Percentiles rank a stretch among this genome's conserved stretches.
These are phyloP conservation scores for Mycena alexandri DNA, from an alignment of 768 basidiomycete species.

Conservation along the genomic window DNA sequence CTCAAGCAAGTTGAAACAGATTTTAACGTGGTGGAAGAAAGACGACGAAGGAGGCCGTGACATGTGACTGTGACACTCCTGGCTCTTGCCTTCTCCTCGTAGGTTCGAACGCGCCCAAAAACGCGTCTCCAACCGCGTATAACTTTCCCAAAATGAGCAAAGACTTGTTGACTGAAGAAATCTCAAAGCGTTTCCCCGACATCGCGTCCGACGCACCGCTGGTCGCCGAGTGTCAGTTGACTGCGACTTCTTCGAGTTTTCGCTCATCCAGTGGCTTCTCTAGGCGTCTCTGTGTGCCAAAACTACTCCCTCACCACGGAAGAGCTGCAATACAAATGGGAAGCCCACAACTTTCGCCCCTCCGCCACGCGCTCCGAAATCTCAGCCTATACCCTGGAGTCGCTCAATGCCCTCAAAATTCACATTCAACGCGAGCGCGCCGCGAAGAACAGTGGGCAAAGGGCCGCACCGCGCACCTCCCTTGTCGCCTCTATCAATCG, in stretches of 20 bases:
- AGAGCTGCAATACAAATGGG: constrained; percentile 75
- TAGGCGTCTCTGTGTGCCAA: constrained; percentile 76
- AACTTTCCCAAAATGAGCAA: constrained; percentile 7
- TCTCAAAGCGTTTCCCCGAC: constrained; percentile 26
- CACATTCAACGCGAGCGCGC: constrained; percentile 62
- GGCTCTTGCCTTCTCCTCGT: too few relatives aligned
- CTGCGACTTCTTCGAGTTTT: not conserved
- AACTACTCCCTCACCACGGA: constrained; percentile 68
- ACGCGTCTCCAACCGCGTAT: constrained; percentile 18
- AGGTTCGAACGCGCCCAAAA: not conserved
- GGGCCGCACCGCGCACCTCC: constrained; percentile 47
- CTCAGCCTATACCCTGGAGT: constrained; percentile 61
- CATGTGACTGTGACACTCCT: too few relatives aligned
- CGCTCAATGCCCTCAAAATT: constrained; percentile 60
- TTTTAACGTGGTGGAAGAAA: too few relatives aligned
- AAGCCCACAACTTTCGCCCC: constrained; percentile 62
- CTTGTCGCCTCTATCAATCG: constrained; percentile 51
- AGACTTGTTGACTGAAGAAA: constrained; percentile 16
- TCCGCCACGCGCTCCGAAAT: constrained; percentile 53
- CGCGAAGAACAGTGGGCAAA: constrained; percentile 46
- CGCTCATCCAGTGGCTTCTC: constrained; percentile 26
- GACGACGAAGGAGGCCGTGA: too few relatives aligned
- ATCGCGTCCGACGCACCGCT: constrained; percentile 39
- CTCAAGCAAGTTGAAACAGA: too few relatives aligned
- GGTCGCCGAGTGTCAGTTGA: constrained; percentile 21